These are phyloP conservation scores for Volvox reticuliferus DNA, from an alignment of 139 green algal species.

Conservation along the genomic window DNA sequence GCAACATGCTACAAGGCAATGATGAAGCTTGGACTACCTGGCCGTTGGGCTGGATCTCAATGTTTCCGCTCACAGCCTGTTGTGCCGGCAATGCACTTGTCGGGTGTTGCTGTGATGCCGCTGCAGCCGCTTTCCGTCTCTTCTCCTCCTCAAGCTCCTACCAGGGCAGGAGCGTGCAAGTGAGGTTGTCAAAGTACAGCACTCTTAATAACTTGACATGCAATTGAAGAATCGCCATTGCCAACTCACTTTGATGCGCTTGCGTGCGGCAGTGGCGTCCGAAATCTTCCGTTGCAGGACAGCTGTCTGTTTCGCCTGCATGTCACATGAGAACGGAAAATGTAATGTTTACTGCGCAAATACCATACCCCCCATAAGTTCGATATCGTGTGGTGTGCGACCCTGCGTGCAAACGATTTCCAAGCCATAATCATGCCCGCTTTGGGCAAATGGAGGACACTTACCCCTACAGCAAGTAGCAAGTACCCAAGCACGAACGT, in stretches of 20 bases:
- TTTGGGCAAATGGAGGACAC: too few relatives aligned
- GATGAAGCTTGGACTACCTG: slow-evolving; percentile 4
- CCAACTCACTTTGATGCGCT: slow-evolving; percentile 60
- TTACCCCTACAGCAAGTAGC: too few relatives aligned
- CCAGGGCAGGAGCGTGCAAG: too few relatives aligned
- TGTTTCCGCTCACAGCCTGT: slow-evolving; percentile 7
- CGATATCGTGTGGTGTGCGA: too few relatives aligned
- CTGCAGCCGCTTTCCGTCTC: background rate
- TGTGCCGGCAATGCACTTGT: background rate
- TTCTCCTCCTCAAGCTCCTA: slow-evolving; percentile 32
- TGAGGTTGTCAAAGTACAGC: background rate
- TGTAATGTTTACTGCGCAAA: background rate
- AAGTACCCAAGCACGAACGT: too few relatives aligned
- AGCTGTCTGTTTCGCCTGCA: slow-evolving; percentile 83
- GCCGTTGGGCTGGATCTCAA: slow-evolving; percentile 79
- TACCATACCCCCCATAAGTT: too few relatives aligned
- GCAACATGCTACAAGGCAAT: background rate
- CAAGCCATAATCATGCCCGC: too few relatives aligned
- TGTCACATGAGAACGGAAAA: background rate
- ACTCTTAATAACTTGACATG: background rate
- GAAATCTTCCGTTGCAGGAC: slow-evolving; percentile 95
- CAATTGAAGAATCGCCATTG: background rate
- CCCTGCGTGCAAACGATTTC: too few relatives aligned
- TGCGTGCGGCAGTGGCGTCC: slow-evolving; percentile 86
- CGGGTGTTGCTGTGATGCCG: background rate